Conservation (phyloP, 495 filamentous ascomycete genomes). For the Collariella sp. region DNA sequence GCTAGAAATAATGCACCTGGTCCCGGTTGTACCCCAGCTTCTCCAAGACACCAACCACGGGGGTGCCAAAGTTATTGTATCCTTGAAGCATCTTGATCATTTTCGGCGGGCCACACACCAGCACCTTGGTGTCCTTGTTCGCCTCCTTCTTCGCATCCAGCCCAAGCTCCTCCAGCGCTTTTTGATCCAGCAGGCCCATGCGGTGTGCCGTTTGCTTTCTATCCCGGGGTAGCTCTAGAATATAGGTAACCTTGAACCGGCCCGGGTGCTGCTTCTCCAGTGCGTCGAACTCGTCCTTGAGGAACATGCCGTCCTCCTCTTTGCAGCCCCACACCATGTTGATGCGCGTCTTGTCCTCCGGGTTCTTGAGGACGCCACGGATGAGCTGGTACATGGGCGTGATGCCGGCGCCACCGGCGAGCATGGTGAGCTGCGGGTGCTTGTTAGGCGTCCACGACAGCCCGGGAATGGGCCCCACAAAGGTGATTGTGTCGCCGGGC, state of each 20-base stretch:
- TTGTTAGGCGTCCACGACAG: conserved; percentile 50
- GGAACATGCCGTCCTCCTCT: conserved; percentile 51
- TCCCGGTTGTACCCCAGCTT: conserved; percentile 47
- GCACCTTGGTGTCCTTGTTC: conserved; percentile 45
- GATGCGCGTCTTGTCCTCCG: conserved; percentile 52
- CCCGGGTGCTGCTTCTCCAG: conserved; percentile 46
- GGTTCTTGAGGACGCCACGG: conserved; percentile 53
- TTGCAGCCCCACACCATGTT: conserved; percentile 60
- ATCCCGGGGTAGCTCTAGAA: conserved; percentile 41
- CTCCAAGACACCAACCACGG: conserved; percentile 34
- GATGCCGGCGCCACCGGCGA: conserved; percentile 57
- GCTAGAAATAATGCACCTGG: conserved; percentile 48
- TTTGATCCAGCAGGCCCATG: conserved; percentile 50
- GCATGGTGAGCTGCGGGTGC: conserved; percentile 46
- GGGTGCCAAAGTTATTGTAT: background rate
- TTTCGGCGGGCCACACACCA: conserved; percentile 56
- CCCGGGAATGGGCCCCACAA: conserved; percentile 44
- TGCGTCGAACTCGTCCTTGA: conserved; percentile 45
- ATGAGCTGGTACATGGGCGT: conserved; percentile 55
- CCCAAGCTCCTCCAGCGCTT: conserved; percentile 45
- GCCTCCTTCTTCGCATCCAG: conserved; percentile 25
- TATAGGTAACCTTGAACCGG: conserved; percentile 52
- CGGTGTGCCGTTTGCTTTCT: conserved; percentile 33
- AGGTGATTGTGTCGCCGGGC: conserved; percentile 50
- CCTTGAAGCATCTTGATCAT: conserved; percentile 52